phyloP scores from a whole-genome alignment of 2,329 filamentous ascomycete species.

The Penicillium sp. region DNA sequence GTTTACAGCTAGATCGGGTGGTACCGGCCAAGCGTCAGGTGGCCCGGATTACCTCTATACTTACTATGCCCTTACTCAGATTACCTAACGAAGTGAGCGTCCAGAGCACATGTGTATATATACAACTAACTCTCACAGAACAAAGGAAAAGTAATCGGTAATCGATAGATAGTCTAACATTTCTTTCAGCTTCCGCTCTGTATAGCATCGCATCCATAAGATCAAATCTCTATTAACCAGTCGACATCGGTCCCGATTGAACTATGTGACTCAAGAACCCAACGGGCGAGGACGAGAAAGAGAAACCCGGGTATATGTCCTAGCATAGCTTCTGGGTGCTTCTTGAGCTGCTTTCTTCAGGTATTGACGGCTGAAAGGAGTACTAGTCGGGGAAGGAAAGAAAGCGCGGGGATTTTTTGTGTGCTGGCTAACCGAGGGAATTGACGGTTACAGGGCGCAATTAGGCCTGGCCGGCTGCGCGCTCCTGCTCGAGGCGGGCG shows the following conservation, averaged over 20 bases:
- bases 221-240: constrained; percentile 5
- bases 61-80: neutral
- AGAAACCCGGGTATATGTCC: constrained; percentile 10
- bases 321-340: neutral
- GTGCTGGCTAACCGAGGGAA: constrained; percentile 12
- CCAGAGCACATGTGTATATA: constrained; percentile 35
- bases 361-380: neutral
- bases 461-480: constrained; percentile 50
- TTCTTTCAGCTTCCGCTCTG: constrained; percentile 13
- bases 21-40: neutral
- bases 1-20: neutral
- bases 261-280: neutral
- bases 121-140: constrained; percentile 32
- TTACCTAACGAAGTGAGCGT: neutral
- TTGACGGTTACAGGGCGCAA: constrained; percentile 21
- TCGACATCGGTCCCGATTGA: neutral
- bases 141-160: constrained; percentile 18
- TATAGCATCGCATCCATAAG: neutral
- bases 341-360: neutral
- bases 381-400: neutral
- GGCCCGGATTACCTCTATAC: neutral
- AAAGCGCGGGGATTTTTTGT: neutral
- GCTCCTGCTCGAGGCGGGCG: constrained; percentile 66
- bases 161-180: constrained; percentile 26
- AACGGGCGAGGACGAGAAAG: neutral